phyloP scores from a whole-genome alignment of 345 rosid genomes.

The Firmiana major region DNA sequence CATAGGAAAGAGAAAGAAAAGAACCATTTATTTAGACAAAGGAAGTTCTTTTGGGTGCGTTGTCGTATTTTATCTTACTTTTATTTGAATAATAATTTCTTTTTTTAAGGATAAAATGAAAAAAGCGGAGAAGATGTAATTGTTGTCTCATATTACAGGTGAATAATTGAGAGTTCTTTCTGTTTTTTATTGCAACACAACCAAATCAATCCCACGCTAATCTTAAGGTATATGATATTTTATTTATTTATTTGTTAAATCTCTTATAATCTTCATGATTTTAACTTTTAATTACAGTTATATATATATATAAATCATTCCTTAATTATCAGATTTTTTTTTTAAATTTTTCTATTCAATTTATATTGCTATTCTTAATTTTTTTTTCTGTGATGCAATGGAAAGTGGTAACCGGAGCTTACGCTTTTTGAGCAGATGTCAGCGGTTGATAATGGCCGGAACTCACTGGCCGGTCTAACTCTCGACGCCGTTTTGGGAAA shows the following conservation, averaged over 20 bases:
- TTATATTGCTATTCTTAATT: background rate
- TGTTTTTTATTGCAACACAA: background rate
- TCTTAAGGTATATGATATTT: conserved; percentile 9
- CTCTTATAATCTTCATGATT: background rate
- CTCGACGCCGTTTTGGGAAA: conserved; percentile 19
- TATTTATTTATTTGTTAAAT: background rate
- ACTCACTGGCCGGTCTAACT: conserved; percentile 24
- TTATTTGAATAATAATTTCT: background rate
- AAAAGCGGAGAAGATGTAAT: background rate
- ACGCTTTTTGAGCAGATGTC: conserved; percentile 43
- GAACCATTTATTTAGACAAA: background rate
- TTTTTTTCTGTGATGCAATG: background rate
- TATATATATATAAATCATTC: too few relatives aligned
- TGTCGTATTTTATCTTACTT: background rate
- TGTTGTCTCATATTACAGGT: background rate
- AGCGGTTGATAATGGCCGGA: conserved; percentile 36
- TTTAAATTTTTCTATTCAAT: background rate
- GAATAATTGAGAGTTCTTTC: background rate
- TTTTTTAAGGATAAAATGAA: background rate
- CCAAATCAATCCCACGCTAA: background rate
- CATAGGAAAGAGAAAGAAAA: background rate
- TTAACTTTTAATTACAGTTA: background rate
- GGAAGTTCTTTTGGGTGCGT: background rate
- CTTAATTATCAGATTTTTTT: too few relatives aligned
- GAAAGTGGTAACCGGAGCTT: conserved; percentile 28